These are phyloP conservation scores for Trypanosoma lewisi DNA, from an alignment of 208 protist genomes.

Conservation along the genomic window DNA sequence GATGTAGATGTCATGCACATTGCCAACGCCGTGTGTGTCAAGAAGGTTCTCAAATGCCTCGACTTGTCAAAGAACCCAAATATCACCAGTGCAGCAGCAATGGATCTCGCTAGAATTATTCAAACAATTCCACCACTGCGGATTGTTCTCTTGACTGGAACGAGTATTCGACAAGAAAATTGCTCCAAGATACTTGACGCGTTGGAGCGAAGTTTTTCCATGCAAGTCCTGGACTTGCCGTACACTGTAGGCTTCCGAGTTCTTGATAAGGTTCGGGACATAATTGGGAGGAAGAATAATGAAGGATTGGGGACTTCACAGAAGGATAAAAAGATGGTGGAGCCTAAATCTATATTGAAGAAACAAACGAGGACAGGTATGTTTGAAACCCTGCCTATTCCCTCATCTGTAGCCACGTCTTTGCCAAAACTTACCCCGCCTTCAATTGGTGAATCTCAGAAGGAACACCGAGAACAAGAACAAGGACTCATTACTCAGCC, in stretches of 20 bases:
- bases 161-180: constrained; percentile 29
- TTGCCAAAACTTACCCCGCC: constrained; percentile 10
- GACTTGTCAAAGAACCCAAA: constrained; percentile 67
- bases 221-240: constrained; percentile 59
- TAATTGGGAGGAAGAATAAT: constrained; percentile 12
- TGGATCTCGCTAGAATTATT: constrained; percentile 44
- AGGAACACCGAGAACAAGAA: background rate
- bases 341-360: constrained; percentile 11
- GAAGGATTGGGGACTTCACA: background rate
- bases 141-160: constrained; percentile 43
- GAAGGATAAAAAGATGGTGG: background rate
- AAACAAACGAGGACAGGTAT: constrained; percentile 5
- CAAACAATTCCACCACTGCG: constrained; percentile 33
- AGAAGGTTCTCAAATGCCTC: constrained; percentile 30
- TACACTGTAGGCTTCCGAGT: constrained; percentile 71
- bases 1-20: constrained; percentile 72
- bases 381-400: background rate
- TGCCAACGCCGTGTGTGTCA: constrained; percentile 38
- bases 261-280: constrained; percentile 13
- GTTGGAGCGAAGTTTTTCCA: constrained; percentile 30
- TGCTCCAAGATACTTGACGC: constrained; percentile 40
- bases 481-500: background rate
- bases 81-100: constrained; percentile 46
- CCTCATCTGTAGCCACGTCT: too few relatives aligned
- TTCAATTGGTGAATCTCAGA: background rate